Evolutionary conservation across 2,329 filamentous ascomycete species (phyloP).

Genomic region (Parastagonospora nodorum): DNA sequence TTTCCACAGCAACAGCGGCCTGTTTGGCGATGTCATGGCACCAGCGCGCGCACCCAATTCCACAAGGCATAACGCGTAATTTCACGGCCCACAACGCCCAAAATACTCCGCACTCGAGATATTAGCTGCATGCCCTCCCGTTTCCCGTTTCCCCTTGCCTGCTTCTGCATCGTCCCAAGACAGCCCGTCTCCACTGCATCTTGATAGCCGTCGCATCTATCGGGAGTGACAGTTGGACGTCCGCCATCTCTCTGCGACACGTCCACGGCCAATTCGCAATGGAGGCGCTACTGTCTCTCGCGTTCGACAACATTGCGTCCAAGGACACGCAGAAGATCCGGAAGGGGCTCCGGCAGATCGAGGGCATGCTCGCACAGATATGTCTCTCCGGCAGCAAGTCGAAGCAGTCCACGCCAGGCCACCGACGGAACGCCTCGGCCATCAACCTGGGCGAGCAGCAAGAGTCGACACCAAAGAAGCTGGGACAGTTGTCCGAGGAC

Average conservation of each 20-base stretch:
- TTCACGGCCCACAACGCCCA: slow-evolving; percentile 31
- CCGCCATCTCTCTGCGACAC: slow-evolving; percentile 8
- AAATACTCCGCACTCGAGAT: slow-evolving; percentile 34
- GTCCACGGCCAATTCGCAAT: slow-evolving; percentile 56
- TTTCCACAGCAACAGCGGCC: slow-evolving; percentile 19
- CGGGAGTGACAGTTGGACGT: slow-evolving; percentile 5
- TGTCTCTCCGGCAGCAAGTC: slow-evolving; percentile 67
- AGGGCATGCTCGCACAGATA: slow-evolving; percentile 91
- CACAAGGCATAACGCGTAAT: slow-evolving; percentile 17
- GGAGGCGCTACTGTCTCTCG: slow-evolving; percentile 89
- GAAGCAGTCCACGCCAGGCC: slow-evolving; percentile 36
- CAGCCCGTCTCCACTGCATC: slow-evolving; percentile 12
- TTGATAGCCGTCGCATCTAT: slow-evolving; percentile 9
- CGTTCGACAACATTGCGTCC: slow-evolving; percentile 95
- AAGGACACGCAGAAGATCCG: slow-evolving; percentile 88
- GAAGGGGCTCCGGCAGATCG: slow-evolving; percentile 91
- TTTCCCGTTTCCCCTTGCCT: slow-evolving; percentile 19
- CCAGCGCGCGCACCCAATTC: slow-evolving; percentile 8
- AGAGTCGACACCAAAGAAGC: slow-evolving; percentile 49
- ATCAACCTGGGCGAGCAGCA: slow-evolving; percentile 41
- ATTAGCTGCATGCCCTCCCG: slow-evolving; percentile 35
- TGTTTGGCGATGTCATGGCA: slow-evolving; percentile 25
- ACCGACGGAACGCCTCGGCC: slow-evolving; percentile 46
- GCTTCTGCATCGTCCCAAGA: slow-evolving; percentile 18
- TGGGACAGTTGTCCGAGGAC: slow-evolving; percentile 75